Evolutionary conservation across 2,329 filamentous ascomycete species (phyloP).

Genomic region (Fusarium dlaminii): DNA sequence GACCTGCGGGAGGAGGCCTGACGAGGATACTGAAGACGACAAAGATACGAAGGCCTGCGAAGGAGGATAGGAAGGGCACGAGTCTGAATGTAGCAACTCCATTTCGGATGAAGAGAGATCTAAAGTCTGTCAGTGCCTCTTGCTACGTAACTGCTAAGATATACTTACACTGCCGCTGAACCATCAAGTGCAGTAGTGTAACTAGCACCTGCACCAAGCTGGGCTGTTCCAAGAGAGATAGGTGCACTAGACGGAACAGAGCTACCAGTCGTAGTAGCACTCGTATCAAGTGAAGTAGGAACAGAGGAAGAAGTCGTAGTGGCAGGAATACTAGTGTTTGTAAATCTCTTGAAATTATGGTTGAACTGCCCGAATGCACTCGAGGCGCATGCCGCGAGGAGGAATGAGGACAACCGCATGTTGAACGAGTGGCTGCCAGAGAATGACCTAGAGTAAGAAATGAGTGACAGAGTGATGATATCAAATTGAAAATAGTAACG

Average conservation of each 20-base stretch:
- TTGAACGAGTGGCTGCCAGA: not conserved
- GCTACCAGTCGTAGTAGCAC: not conserved
- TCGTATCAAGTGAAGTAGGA: not conserved
- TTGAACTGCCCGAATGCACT: not conserved
- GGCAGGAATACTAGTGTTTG: conserved; percentile 15
- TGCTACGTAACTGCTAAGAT: fast-evolving
- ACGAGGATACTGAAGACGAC: conserved; percentile 12
- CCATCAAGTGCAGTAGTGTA: not conserved
- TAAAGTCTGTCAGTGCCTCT: not conserved
- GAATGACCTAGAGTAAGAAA: not conserved
- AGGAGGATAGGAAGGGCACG: not conserved
- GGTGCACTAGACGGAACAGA: not conserved
- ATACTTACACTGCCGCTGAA: conserved; percentile 2
- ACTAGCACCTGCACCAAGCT: not conserved
- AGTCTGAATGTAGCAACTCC: not conserved
- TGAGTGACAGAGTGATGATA: not conserved
- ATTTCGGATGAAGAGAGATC: not conserved
- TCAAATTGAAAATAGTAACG: fast-evolving
- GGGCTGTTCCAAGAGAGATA: not conserved
- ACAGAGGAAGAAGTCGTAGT: not conserved
- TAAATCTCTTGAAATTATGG: conserved; percentile 12
- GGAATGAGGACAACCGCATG: not conserved
- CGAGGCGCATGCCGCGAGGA: not conserved
- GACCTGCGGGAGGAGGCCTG: fast-evolving
- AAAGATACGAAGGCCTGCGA: not conserved